These are phyloP conservation scores for Hypoxylon sp. DNA, from an alignment of 2,329 filamentous ascomycete species.

Conservation along the genomic window DNA sequence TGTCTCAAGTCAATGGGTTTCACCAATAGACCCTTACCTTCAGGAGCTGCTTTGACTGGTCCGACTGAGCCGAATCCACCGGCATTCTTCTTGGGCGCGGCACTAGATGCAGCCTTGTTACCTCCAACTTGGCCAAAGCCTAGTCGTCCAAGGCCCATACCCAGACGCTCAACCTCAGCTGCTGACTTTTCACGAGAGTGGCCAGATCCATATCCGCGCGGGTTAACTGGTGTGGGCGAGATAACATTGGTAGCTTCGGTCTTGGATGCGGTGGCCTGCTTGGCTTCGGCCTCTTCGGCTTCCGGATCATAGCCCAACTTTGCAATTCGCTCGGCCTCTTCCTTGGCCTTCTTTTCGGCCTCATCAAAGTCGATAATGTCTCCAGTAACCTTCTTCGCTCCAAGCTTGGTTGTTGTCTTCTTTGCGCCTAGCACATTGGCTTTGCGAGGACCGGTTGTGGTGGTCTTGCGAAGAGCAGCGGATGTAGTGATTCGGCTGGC, in stretches of 20 bases:
- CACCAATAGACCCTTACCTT: constrained; percentile 67
- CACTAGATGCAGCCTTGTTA: constrained; percentile 69
- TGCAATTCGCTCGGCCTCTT: constrained; percentile 95
- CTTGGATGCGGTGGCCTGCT: constrained; percentile 58
- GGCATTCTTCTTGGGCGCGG: constrained; percentile 78
- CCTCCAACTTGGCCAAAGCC: constrained; percentile 90
- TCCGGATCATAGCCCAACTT: constrained; percentile 97
- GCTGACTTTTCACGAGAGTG: constrained; percentile 74
- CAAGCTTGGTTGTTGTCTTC: constrained; percentile 84
- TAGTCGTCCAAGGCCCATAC: constrained; percentile 87
- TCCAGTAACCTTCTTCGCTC: constrained; percentile 88
- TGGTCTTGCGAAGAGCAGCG: constrained; percentile 84
- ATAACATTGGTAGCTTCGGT: constrained; percentile 74
- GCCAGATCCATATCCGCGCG: constrained; percentile 75
- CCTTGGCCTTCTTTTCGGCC: constrained; percentile 95
- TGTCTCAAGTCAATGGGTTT: not conserved
- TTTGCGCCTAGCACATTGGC: constrained; percentile 88
- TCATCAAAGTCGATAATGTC: constrained; percentile 96
- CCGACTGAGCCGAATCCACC: constrained; percentile 90
- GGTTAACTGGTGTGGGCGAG: constrained; percentile 81
- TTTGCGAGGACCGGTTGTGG: constrained; percentile 79
- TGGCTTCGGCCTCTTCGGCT: constrained; percentile 74
- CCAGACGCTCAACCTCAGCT: constrained; percentile 88
- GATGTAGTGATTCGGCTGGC: constrained; percentile 83
- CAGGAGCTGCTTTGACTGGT: constrained; percentile 76